phyloP scores from a whole-genome alignment of 192 early-diverging fungal genomes.

The Coemansia sp. region DNA sequence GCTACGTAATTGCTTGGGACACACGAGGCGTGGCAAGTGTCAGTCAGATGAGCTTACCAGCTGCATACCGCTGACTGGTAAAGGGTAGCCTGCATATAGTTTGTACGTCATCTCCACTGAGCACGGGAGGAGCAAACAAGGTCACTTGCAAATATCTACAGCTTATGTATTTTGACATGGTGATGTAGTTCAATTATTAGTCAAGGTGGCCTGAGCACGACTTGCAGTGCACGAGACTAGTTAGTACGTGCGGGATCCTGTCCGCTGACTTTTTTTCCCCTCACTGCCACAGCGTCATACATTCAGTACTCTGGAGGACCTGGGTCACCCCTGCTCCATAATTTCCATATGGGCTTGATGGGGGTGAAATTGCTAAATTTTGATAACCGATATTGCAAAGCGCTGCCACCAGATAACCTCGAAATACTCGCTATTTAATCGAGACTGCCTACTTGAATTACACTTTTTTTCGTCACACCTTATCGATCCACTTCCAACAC shows the following conservation, averaged over 20 bases:
- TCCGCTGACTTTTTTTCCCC: neutral
- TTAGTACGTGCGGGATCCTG: neutral
- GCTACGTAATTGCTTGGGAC: neutral
- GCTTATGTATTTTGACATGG: neutral
- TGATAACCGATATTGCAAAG: neutral
- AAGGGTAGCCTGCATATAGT: constrained; percentile 5
- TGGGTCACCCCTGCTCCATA: neutral
- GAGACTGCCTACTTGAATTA: neutral
- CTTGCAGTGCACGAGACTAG: neutral
- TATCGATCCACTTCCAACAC: neutral
- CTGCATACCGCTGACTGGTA: constrained; percentile 8
- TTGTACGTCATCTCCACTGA: neutral
- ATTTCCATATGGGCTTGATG: neutral
- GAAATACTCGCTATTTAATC: neutral
- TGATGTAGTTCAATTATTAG: neutral
- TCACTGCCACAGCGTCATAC: neutral
- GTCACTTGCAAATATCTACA: constrained; percentile 1
- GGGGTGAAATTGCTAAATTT: neutral
- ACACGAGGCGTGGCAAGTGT: constrained; percentile 10
- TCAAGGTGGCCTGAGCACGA: neutral
- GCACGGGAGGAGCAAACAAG: neutral
- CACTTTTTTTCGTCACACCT: neutral
- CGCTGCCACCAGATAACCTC: neutral
- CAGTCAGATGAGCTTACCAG: neutral
- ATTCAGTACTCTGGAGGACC: neutral